Percentiles rank a stretch among this genome's conserved stretches.
Conservation (phyloP, 2,329 filamentous ascomycete species). For the Bimuria novae-zelandiae region DNA sequence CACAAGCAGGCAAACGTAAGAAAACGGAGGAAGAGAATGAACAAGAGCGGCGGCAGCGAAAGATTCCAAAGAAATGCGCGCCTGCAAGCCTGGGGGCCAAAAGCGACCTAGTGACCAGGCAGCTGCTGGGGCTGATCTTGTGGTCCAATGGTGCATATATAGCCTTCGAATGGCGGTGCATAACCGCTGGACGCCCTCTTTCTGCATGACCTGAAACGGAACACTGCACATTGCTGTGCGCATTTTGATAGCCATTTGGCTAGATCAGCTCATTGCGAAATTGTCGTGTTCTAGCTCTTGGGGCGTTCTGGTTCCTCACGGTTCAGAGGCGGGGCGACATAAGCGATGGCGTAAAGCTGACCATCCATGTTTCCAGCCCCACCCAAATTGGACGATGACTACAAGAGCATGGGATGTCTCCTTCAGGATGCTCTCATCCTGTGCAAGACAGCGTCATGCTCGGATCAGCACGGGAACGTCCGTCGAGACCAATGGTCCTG, state of each 20-base stretch:
- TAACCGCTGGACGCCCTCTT: slow-evolving; percentile 6
- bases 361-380: slow-evolving; percentile 10
- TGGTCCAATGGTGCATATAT: slow-evolving; percentile 17
- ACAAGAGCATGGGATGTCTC: slow-evolving; percentile 6
- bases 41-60: slow-evolving; percentile 15
- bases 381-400: neutral
- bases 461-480: slow-evolving; percentile 20
- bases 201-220: slow-evolving; percentile 5
- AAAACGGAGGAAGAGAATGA: slow-evolving; percentile 15
- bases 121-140: slow-evolving; percentile 28
- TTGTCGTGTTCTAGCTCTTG: neutral
- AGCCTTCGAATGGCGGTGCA: slow-evolving; percentile 7
- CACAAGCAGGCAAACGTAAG: slow-evolving; percentile 11
- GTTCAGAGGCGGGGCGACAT: slow-evolving; percentile 4
- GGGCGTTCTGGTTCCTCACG: slow-evolving; percentile 2
- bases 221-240: slow-evolving; percentile 9
- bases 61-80: slow-evolving; percentile 21
- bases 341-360: slow-evolving; percentile 1
- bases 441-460: slow-evolving; percentile 14
- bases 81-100: slow-evolving; percentile 21
- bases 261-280: neutral
- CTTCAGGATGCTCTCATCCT: neutral
- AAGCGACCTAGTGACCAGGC: slow-evolving; percentile 23
- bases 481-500: slow-evolving; percentile 18
- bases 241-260: slow-evolving; percentile 10